phyloP scores from a whole-genome alignment of 1,284 basidiomycete genomes.

The Ustilago lituana region DNA sequence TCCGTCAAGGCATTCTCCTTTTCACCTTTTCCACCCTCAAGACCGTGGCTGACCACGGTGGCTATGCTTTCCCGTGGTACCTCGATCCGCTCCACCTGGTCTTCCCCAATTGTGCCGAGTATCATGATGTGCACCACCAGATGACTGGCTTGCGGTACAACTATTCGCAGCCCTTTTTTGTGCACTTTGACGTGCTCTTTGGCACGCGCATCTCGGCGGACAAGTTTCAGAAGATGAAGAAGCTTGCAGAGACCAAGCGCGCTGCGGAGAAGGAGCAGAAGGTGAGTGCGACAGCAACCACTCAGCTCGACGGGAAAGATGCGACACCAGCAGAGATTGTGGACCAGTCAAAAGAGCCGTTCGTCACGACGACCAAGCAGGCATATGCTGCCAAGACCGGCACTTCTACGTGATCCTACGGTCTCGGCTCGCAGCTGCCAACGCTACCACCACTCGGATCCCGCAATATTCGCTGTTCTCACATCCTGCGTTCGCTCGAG shows the following conservation, averaged over 20 bases:
- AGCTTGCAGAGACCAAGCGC: constrained; percentile 35
- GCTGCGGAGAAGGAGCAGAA: constrained; percentile 21
- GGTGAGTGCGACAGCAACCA: not conserved
- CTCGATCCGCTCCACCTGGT: constrained; percentile 78
- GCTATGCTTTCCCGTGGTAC: constrained; percentile 87
- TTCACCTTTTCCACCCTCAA: constrained; percentile 88
- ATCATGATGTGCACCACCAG: constrained; percentile 97
- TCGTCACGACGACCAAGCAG: constrained; percentile 34
- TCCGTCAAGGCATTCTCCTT: constrained; percentile 80
- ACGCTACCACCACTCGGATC: too few species aligned
- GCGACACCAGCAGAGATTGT: constrained; percentile 32
- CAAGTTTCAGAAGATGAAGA: constrained; percentile 62
- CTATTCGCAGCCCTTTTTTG: constrained; percentile 90
- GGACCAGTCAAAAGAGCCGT: constrained; percentile 28
- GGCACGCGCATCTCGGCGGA: constrained; percentile 77
- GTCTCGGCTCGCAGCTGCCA: not conserved
- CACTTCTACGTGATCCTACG: constrained; percentile 21
- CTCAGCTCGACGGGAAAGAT: constrained; percentile 16
- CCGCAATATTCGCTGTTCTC: too few species aligned
- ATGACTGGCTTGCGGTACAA: constrained; percentile 93
- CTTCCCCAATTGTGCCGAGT: constrained; percentile 93
- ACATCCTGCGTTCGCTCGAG: too few species aligned
- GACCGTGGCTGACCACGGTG: constrained; percentile 98
- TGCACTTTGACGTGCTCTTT: constrained; percentile 71
- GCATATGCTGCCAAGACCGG: constrained; percentile 50